These are phyloP conservation scores for Auricularia cornea DNA, from an alignment of 768 basidiomycete genomes.

Conservation along the genomic window DNA sequence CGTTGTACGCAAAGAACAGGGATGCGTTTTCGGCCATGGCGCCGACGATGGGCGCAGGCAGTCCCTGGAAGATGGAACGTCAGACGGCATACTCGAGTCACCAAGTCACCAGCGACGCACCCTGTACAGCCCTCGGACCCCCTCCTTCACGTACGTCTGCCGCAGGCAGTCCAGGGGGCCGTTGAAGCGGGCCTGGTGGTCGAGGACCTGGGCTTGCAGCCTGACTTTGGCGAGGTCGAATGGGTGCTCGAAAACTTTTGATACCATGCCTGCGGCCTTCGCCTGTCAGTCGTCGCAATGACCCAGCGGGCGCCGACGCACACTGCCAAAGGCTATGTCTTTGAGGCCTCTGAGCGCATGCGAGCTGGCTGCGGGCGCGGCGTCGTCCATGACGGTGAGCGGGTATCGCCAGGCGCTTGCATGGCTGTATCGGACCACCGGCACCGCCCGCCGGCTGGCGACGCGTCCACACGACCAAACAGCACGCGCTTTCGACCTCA, in stretches of 20 bases:
- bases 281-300: neutral
- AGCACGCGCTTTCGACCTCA: no score
- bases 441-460: no score
- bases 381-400: neutral
- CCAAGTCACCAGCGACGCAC: constrained; percentile 52
- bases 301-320: constrained; percentile 9
- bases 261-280: constrained; percentile 77
- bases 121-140: constrained; percentile 76
- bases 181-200: constrained; percentile 58
- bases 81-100: neutral
- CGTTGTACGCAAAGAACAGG: constrained; percentile 79
- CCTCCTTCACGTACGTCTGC: constrained; percentile 76
- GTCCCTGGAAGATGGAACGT: constrained; percentile 44
- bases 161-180: constrained; percentile 84
- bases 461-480: no score
- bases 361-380: neutral
- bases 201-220: constrained; percentile 82
- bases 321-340: constrained; percentile 24
- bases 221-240: constrained; percentile 94
- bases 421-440: no score
- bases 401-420: no score
- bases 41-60: constrained; percentile 85
- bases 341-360: constrained; percentile 10
- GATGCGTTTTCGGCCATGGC: constrained; percentile 90
- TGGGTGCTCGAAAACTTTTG: constrained; percentile 89